These are phyloP conservation scores for Nemania sp. DNA, from an alignment of 2,329 filamentous ascomycete genomes.

Conservation along the genomic window DNA sequence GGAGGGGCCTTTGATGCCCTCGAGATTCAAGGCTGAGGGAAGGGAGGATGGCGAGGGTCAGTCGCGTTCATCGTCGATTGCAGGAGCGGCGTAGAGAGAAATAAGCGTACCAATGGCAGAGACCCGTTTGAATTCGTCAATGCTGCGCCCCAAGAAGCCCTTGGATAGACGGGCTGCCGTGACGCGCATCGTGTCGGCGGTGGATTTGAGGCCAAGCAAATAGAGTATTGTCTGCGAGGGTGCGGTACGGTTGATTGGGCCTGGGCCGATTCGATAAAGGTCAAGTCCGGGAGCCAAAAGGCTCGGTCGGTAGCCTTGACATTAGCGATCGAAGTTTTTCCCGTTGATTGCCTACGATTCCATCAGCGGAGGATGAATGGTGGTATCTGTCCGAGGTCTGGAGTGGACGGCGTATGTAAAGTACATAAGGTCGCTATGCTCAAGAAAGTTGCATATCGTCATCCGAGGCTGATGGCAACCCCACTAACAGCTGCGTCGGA, in stretches of 20 bases:
- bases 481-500: neutral
- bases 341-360: neutral
- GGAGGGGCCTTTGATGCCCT: slow-evolving; percentile 68
- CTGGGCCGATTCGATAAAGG: slow-evolving; percentile 7
- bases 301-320: slow-evolving; percentile 39
- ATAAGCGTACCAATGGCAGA: slow-evolving; percentile 55
- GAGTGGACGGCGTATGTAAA: neutral
- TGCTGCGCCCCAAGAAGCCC: slow-evolving; percentile 61
- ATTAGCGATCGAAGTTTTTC: slow-evolving; percentile 31
- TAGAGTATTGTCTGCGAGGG: neutral
- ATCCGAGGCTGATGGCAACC: neutral
- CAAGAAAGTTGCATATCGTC: neutral
- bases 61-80: neutral
- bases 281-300: slow-evolving; percentile 38
- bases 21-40: slow-evolving; percentile 66
- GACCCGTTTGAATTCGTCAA: slow-evolving; percentile 63
- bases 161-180: slow-evolving; percentile 51
- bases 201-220: neutral
- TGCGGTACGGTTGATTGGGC: neutral
- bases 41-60: neutral
- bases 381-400: neutral
- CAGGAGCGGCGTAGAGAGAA: neutral
- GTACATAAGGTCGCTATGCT: neutral
- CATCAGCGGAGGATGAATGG: slow-evolving; percentile 7
- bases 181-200: slow-evolving; percentile 51